Percentiles rank a stretch among this genome's conserved stretches.
Evolutionary conservation across 257 asterid species (phyloP).

Genomic region (Anisodus acutangulus): DNA sequence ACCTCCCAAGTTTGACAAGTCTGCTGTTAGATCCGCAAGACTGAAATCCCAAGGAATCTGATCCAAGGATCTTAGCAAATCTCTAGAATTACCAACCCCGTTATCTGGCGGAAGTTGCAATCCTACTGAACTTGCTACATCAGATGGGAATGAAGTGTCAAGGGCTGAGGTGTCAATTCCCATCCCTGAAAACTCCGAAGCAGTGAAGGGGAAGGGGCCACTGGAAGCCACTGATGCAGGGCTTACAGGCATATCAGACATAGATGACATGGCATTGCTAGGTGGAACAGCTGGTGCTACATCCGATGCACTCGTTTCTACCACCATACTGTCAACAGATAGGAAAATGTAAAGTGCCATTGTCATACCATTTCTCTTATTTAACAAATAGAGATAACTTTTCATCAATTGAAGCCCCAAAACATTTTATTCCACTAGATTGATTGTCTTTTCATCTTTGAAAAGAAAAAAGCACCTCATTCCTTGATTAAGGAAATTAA

Average conservation of each 20-base stretch:
- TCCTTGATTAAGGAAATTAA: neutral
- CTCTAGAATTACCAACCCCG: slow-evolving; percentile 81
- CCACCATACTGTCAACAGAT: slow-evolving; percentile 62
- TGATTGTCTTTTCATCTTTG: neutral
- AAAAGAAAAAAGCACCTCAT: neutral
- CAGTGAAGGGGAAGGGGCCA: slow-evolving; percentile 84
- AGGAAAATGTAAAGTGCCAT: slow-evolving; percentile 1
- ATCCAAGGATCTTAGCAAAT: slow-evolving; percentile 75
- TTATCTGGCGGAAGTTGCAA: slow-evolving; percentile 81
- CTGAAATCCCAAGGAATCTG: slow-evolving; percentile 95
- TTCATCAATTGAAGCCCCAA: slow-evolving; percentile 18
- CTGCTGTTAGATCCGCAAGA: slow-evolving; percentile 88
- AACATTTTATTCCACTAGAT: neutral
- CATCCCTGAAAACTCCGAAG: slow-evolving; percentile 82
- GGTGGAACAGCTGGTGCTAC: slow-evolving; percentile 66
- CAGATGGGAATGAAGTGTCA: slow-evolving; percentile 83
- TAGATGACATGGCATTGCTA: slow-evolving; percentile 66
- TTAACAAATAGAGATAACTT: neutral
- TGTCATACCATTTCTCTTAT: neutral
- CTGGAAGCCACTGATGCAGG: slow-evolving; percentile 90
- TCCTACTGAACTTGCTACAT: slow-evolving; percentile 75
- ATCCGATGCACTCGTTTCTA: slow-evolving; percentile 58
- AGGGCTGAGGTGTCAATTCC: slow-evolving; percentile 81
- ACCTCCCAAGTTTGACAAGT: slow-evolving; percentile 86
- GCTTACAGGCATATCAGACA: slow-evolving; percentile 87